Conservation (phyloP, 2,329 filamentous ascomycete genomes). For the Fusarium sp. region DNA sequence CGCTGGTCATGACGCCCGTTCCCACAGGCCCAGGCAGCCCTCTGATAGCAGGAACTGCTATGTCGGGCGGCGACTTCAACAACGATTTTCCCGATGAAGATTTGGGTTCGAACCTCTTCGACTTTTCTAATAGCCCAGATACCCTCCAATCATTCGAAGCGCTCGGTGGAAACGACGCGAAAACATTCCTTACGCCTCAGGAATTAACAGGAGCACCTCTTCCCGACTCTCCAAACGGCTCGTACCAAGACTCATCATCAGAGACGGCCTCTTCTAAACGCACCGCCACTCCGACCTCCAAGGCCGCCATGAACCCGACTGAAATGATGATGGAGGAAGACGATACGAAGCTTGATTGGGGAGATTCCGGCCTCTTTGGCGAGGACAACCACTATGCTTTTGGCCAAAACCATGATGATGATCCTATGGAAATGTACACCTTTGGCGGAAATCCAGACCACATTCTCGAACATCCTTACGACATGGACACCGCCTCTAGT, state of each 20-base stretch:
- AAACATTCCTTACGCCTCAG: constrained; percentile 53
- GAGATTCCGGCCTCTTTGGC: constrained; percentile 53
- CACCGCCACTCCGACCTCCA: constrained; percentile 61
- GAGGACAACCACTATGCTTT: constrained; percentile 59
- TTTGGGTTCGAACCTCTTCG: constrained; percentile 52
- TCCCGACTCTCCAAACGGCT: constrained; percentile 58
- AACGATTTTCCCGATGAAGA: constrained; percentile 57
- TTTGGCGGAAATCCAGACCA: constrained; percentile 53
- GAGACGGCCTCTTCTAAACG: constrained; percentile 65
- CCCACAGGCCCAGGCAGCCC: constrained; percentile 54
- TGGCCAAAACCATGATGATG: constrained; percentile 47
- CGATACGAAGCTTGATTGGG: constrained; percentile 61
- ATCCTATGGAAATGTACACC: constrained; percentile 50
- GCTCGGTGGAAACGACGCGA: constrained; percentile 50
- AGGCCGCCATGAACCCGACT: constrained; percentile 57
- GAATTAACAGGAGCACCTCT: constrained; percentile 56
- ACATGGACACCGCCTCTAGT: constrained; percentile 70
- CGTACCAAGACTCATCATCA: constrained; percentile 64
- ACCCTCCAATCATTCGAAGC: constrained; percentile 54
- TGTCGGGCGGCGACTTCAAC: constrained; percentile 55
- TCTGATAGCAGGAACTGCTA: constrained; percentile 56
- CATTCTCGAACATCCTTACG: constrained; percentile 65
- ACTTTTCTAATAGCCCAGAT: constrained; percentile 56
- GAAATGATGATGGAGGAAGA: constrained; percentile 62
- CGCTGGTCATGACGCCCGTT: constrained; percentile 55